Evolutionary conservation across 2,329 filamentous ascomycete species (phyloP), one percentile per base, ranked within the genome.

Genomic region (Aspergillus luchuensis): DNA sequence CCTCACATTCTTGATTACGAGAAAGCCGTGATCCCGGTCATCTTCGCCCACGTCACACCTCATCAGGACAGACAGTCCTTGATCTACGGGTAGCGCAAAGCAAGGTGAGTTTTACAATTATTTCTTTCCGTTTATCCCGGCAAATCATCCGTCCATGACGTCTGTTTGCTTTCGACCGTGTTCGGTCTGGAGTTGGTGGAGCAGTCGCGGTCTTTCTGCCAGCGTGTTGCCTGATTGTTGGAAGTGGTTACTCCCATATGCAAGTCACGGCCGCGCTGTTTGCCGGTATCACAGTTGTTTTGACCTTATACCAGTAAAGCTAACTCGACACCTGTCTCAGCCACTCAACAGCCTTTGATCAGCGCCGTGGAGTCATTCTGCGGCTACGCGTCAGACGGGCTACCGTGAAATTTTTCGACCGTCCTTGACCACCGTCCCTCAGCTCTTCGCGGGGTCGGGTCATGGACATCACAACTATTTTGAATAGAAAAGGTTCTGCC

Each of bases 391-490:
- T 58, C 45, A 56, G 56, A 59, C 57, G 58, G 59, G 11, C 54
- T 68, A 56, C 50, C 55, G 57, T 63, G 63, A 64, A 63, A 67
- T 56, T 43, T 63, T 60, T 63, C 59, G 66, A 66, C 62, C 63
- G 68, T 72, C 68, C 72, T 71, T 73, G 69, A 67, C 72, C 58
- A 58, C 68, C 68, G 68, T 70, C 61, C 60, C 64, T 70, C 65
- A 62, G 66, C 72, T 69, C 60, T 63, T 68, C 61, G 71, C 69
- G 69, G 71, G 68, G 72, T 72, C 71, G 71, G 72, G 73, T 72
- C 72, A 83, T 83, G 81, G 80, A 83, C 71, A 81, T 83, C 73
- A 80, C 80, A 64, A 81, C 79, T 59, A 82, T 83, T 59, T 71
- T 83, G 63, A 82, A 82, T 70, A 77, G 78, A 68, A 82, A 81